phyloP scores from a whole-genome alignment of 2,329 filamentous ascomycete species.

The Gyromitra esculenta region DNA sequence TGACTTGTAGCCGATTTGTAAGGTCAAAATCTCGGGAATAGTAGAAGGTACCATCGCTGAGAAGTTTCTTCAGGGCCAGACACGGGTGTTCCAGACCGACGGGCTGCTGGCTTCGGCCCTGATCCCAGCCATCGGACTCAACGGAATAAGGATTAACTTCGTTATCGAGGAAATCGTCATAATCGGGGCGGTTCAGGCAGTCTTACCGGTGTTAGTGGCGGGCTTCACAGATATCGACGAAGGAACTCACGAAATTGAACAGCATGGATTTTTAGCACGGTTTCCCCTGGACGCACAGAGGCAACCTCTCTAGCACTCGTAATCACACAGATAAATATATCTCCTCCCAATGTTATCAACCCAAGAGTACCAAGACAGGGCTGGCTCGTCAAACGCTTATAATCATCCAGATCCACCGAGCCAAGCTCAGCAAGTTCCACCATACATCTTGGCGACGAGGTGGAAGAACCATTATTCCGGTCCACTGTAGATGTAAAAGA shows the following conservation, averaged over 20 bases:
- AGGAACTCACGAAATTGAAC: conserved; percentile 77
- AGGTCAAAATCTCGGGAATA: conserved; percentile 99
- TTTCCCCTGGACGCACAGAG: conserved; percentile 85
- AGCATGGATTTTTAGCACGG: conserved; percentile 82
- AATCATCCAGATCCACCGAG: conserved; percentile 75
- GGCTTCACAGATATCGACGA: conserved; percentile 32
- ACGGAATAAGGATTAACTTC: conserved; percentile 66
- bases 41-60: conserved; percentile 94
- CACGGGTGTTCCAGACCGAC: conserved; percentile 84
- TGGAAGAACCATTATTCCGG: conserved; percentile 53
- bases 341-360: conserved; percentile 80
- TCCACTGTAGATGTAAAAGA: conserved; percentile 37
- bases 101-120: conserved; percentile 71
- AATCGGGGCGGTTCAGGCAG: conserved; percentile 85
- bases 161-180: conserved; percentile 74
- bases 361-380: conserved; percentile 87
- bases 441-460: conserved; percentile 74
- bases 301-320: conserved; percentile 81
- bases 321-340: conserved; percentile 92
- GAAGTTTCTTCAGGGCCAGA: conserved; percentile 85
- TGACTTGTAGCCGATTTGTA: conserved; percentile 89
- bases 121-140: conserved; percentile 64
- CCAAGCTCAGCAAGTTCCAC: conserved; percentile 80
- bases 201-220: conserved; percentile 63
- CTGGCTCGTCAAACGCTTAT: conserved; percentile 76